Percentiles rank a stretch among this genome's conserved stretches.
phyloP scores from a whole-genome alignment of 2,329 filamentous ascomycete genomes.

The Aotearoamyces nothofagi region DNA sequence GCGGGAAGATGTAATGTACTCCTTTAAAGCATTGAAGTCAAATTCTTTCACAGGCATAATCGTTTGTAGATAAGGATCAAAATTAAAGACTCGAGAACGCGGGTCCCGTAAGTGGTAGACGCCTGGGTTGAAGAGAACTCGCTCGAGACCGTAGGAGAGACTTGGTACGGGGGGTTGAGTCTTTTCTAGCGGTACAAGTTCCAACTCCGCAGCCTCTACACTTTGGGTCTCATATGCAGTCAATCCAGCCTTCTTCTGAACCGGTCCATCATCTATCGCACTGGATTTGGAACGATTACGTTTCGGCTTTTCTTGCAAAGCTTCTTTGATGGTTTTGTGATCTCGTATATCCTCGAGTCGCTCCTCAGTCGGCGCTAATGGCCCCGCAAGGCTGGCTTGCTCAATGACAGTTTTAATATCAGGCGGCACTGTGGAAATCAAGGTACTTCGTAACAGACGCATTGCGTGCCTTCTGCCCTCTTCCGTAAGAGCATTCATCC shows the following conservation, averaged over 20 bases:
- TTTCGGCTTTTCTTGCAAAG: no score
- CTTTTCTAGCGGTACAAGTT: constrained; percentile 14
- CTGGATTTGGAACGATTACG: no score
- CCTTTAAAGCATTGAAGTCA: constrained; percentile 72
- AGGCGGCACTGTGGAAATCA: no score
- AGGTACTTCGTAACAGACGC: no score
- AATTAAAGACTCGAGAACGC: constrained; percentile 81
- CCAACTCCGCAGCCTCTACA: constrained; percentile 12
- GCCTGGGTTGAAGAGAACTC: constrained; percentile 85
- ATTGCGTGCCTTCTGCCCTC: no score
- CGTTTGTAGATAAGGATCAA: constrained; percentile 81
- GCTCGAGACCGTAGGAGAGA: constrained; percentile 19
- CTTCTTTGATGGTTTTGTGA: no score
- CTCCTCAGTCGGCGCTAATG: no score
- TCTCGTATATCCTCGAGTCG: no score
- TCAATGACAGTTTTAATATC: no score
- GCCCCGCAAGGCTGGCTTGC: no score
- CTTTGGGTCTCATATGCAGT: constrained; percentile 11
- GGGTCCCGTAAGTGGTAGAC: constrained; percentile 87
- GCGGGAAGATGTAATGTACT: constrained; percentile 84
- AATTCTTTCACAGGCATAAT: constrained; percentile 94
- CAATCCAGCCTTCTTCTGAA: neutral
- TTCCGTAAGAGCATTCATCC: no score
- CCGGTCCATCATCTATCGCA: no score
- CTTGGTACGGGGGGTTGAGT: constrained; percentile 15